Base-by-base conservation (phyloP, 306 rosid species). In the Vigna radiata region DNA sequence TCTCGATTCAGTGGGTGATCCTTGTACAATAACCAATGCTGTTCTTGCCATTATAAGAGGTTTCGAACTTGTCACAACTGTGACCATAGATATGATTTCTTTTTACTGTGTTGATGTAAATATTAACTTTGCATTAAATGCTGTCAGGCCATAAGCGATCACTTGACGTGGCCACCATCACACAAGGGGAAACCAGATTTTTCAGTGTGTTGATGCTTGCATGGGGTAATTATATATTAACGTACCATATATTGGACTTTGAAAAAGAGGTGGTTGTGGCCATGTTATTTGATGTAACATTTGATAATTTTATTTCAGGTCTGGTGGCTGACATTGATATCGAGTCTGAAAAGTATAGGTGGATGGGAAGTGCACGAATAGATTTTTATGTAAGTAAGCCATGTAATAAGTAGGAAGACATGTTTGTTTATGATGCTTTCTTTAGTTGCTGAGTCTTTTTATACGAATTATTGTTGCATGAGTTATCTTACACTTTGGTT, bases 291-390 rank as follows among this genome's bases (percentile, higher is more conserved):
- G 13, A n/a, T 46, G 29, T 66, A 25, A 43, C 60, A 74, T 73
- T 72, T 71, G 23, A 54, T 67, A 39, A 31, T 76, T 60, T 47
- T 63, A 53, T 84, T 86, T 83, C 91, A 92, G 97, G 97, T 68
- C 76, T 92, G 83, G 76, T 90, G 33, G 97, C 96, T 14, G 96
- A 92, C 86, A 76, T 92, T 68, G 97, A 92, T 86, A 90, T 90
- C 53, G 93, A 90, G 83, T 92, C 96, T 44, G 97, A 92, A 84
- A 90, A 83, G 83, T 90, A 83, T 63, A 73, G 96, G 74, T 87
- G 97, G 91, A 85, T 92, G 97, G 97, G 97, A 86, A 88, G 91
- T 65, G 85, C 95, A 77, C 91, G 97, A 21, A 46, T 92, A 54
- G 91, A 90, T 81, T 78, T 90, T 81, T 92, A 90, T 83, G 97